Evolutionary conservation across 2,329 filamentous ascomycete species (phyloP).

Genomic region (Diaporthe ampelina): DNA sequence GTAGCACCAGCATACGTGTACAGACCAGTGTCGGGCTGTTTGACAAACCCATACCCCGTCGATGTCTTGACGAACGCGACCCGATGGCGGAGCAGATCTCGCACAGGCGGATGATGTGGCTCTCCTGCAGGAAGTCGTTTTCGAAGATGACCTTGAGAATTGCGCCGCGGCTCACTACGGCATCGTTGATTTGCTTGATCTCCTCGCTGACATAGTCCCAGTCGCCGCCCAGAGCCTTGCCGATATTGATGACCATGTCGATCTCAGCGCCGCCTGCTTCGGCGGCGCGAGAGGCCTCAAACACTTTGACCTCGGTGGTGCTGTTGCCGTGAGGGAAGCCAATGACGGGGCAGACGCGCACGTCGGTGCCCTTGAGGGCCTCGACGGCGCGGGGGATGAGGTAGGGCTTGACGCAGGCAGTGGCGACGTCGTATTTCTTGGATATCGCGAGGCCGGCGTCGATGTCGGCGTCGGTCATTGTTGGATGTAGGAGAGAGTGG

Average conservation of each 20-base stretch:
- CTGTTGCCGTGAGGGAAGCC: slow-evolving; percentile 73
- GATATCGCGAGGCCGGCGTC: slow-evolving; percentile 62
- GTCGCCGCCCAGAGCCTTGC: slow-evolving; percentile 68
- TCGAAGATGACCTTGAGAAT: slow-evolving; percentile 71
- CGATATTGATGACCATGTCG: slow-evolving; percentile 73
- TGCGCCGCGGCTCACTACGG: slow-evolving; percentile 50
- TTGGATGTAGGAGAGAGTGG: slow-evolving; percentile 73
- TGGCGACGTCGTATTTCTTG: slow-evolving; percentile 63
- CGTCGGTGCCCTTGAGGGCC: slow-evolving; percentile 61
- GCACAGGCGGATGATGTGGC: slow-evolving; percentile 66
- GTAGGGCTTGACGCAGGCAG: slow-evolving; percentile 73
- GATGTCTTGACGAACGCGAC: slow-evolving; percentile 74
- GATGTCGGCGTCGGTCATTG: slow-evolving; percentile 70
- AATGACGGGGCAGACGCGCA: slow-evolving; percentile 69
- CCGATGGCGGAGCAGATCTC: slow-evolving; percentile 63
- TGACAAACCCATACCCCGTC: slow-evolving; percentile 73
- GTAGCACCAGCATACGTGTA: slow-evolving; percentile 70
- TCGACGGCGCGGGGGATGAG: slow-evolving; percentile 59
- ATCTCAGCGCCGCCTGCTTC: slow-evolving; percentile 66
- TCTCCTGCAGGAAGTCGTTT: slow-evolving; percentile 67
- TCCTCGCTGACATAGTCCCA: slow-evolving; percentile 70
- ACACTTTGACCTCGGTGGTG: slow-evolving; percentile 66
- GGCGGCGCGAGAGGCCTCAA: slow-evolving; percentile 64
- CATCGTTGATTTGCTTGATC: slow-evolving; percentile 63
- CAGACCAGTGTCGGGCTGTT: slow-evolving; percentile 57